Base-by-base conservation (phyloP, 139 green algal genomes). In the Chlamydomonas urium region DNA sequence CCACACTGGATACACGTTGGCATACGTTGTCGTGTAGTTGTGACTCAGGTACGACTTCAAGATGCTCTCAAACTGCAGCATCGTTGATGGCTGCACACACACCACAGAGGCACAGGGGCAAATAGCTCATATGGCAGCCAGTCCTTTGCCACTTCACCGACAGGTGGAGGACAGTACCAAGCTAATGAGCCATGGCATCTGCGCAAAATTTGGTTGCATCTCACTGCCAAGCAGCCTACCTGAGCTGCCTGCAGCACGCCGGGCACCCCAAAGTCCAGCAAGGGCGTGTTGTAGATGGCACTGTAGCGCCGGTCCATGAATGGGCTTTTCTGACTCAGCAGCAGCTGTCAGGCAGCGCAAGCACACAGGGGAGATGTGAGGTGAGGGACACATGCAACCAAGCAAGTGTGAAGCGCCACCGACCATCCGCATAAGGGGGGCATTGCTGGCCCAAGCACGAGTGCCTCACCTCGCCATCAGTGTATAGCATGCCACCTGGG, bases 11-110 rank as follows among this genome's bases (percentile, higher is more conserved):
- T 84, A 74, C 26, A 61, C 17, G 47, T 79, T 83, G 3, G 53
- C 57, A 38, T 77, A 81, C 2, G 33, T 32, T 2, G 74, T 85
- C 0, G 79, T 77, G 74, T 77, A 85, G 71, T 85, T 85, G 26
- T 66, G 65, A 24, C 42, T n/a, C 10, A 66, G 28, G 66, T 85
- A 85, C 0, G 31, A 32, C 1, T 35, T 60, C 3, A 85, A 19
- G 48, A 85, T 85, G 32, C 19, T 48, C 23, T 77, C 45, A 45
- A 81, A 34, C 45, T 81, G 53, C 2, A 85, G 66, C 38, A 59
- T 33, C 1, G 53, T n/a, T 1, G 29, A 37, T 2, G 63, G 48
- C 78, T 84, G 70, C 61, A 38, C 35, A 19, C 6, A 28, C 26
- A 58, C 1, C 47, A 2, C n/a, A n/a, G n/a, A n/a, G n/a, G n/a